These are phyloP conservation scores for Salix exigua DNA, from an alignment of 345 rosid genomes.

Conservation along the genomic window DNA sequence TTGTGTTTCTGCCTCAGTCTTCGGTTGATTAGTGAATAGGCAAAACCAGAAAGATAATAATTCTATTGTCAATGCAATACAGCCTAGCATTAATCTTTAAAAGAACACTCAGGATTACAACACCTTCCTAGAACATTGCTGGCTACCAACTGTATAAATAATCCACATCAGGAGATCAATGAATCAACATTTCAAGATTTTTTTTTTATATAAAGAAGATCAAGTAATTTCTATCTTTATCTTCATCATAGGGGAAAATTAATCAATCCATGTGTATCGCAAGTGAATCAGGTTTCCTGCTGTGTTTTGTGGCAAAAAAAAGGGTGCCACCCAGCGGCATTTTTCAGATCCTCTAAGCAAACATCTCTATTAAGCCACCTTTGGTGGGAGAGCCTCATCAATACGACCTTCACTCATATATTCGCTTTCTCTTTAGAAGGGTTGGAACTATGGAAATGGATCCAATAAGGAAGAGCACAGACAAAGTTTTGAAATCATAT, in stretches of 20 bases:
- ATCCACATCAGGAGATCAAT: constrained; percentile 29
- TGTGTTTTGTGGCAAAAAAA: background rate
- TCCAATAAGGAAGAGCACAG: constrained; percentile 74
- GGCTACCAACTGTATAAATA: constrained; percentile 26
- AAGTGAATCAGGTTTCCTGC: constrained; percentile 2
- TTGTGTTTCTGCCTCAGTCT: background rate
- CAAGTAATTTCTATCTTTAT: background rate
- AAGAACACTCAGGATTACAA: background rate
- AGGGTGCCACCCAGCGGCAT: background rate
- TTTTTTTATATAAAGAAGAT: background rate
- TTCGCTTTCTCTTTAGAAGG: constrained; percentile 67
- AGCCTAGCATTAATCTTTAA: background rate
- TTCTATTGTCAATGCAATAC: background rate
- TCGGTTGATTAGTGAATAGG: background rate
- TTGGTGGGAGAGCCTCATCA: constrained; percentile 4
- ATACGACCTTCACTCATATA: constrained; percentile 43
- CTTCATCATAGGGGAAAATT: constrained; percentile 9
- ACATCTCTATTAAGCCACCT: constrained; percentile 12
- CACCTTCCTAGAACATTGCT: constrained; percentile 9
- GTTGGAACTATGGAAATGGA: constrained; percentile 63
- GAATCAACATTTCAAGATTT: background rate
- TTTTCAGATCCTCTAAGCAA: constrained; percentile 13
- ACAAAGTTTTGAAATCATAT: constrained; percentile 72
- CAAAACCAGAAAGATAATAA: background rate
- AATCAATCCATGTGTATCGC: constrained; percentile 11